Evolutionary conservation across 148 eudicot genomes (phyloP).

Genomic region (Nepenthes mirabilis): DNA sequence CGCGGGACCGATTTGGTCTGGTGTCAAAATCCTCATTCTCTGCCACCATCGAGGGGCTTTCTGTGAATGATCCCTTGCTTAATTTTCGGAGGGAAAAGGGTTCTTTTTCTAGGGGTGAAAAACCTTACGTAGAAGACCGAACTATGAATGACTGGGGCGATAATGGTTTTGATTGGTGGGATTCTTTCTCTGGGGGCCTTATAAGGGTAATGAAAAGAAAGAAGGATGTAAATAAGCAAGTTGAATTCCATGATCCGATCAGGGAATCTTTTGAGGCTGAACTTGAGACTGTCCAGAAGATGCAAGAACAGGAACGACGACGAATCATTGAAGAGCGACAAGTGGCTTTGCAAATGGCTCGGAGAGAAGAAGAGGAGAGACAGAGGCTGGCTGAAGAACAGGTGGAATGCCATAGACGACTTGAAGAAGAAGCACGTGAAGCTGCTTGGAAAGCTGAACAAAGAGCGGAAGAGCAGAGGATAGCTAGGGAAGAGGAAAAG

Average conservation of each 20-base stretch:
- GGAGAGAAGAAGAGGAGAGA: conserved; percentile 89
- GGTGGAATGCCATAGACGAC: conserved; percentile 53
- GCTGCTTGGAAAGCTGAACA: conserved; percentile 87
- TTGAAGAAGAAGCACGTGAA: conserved; percentile 82
- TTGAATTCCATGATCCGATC: conserved; percentile 79
- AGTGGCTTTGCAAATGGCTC: conserved; percentile 72
- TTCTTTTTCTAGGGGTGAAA: conserved; percentile 45
- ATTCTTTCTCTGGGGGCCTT: conserved; percentile 51
- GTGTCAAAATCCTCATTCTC: conserved; percentile 44
- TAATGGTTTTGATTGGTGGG: conserved; percentile 51
- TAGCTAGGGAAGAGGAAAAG: conserved; percentile 83
- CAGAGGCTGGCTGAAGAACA: conserved; percentile 58
- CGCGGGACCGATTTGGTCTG: conserved; percentile 23
- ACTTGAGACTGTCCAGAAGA: conserved; percentile 89
- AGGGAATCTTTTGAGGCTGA: conserved; percentile 99
- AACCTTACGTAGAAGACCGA: conserved; percentile 39
- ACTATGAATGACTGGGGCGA: conserved; percentile 29
- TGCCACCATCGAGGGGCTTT: conserved; percentile 27
- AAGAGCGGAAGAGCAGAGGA: conserved; percentile 53
- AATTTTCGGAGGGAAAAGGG: conserved; percentile 47
- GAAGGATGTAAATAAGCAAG: conserved; percentile 50
- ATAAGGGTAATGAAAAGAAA: conserved; percentile 72
- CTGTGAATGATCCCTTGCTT: conserved; percentile 30
- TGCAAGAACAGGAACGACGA: conserved; percentile 83
- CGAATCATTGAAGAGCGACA: conserved; percentile 81